Evolutionary conservation across 139 green algal genomes (phyloP).

Genomic region (Chlorella ohadii): DNA sequence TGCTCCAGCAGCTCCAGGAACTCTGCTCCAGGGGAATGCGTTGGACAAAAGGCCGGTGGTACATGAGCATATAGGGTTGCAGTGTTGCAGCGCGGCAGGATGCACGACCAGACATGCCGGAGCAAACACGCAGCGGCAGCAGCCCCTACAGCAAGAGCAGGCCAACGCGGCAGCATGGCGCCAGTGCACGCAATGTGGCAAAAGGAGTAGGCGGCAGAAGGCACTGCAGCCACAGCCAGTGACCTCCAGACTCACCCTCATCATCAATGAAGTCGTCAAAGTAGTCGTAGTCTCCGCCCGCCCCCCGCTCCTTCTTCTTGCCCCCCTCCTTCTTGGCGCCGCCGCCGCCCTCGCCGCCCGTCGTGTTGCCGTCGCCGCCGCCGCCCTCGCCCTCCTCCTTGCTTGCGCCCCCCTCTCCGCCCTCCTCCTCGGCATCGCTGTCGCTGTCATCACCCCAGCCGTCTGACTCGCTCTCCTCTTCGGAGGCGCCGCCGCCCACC

Average conservation of each 20-base stretch:
- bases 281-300: constrained; percentile 24
- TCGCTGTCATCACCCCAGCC: not conserved
- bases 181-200: too few species aligned
- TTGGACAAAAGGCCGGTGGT: too few species aligned
- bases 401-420: constrained; percentile 13
- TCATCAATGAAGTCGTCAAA: constrained; percentile 49
- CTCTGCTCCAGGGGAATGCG: too few species aligned
- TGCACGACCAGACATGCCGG: not conserved
- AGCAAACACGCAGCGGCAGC: not conserved
- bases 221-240: too few species aligned
- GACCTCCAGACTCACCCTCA: not conserved
- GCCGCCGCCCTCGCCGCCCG: constrained; percentile 5
- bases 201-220: too few species aligned
- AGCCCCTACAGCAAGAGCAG: not conserved
- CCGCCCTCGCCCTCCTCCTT: constrained; percentile 14
- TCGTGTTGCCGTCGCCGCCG: not conserved
- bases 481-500: not conserved
- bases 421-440: constrained; percentile 8
- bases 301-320: not conserved
- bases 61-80: too few species aligned
- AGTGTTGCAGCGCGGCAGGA: too few species aligned
- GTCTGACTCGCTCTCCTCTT: not conserved
- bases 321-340: not conserved
- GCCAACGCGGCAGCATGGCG: not conserved
- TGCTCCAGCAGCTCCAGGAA: constrained; percentile 47